Base-by-base conservation (phyloP, 2,329 filamentous ascomycete genomes). In the Cytospora chrysosperma region DNA sequence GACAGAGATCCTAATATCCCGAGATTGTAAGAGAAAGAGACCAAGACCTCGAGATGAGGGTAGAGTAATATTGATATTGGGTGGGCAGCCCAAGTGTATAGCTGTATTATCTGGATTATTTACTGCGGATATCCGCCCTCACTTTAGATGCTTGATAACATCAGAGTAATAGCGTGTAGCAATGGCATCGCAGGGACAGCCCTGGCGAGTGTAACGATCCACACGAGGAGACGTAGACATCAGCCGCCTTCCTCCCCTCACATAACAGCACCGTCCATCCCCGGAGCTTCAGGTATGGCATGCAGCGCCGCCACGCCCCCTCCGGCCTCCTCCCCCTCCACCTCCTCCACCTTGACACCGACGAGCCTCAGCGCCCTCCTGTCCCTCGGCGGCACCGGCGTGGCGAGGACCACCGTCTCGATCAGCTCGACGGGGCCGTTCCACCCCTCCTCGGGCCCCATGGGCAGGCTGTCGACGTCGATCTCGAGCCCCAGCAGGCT, bases 341-440 rank as follows among this genome's bases (percentile, higher is more conserved):
- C 68, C n/a, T 71, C 70, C 56, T 69, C 61, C 59, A 68, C 67
- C 24, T 67, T 64, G 1, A 68, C 65, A 52, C 68, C 67, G 26
- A 68, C 54, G 19, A 66, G 53, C 55, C 58, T 51, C 67, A 70
- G 21, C 32, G 57, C 61, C 54, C 58, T 55, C 62, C 67, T 68
- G 28, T 70, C 74, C 61, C 72, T 73, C 40, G 71, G 72, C 7
- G 79, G 80, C 75, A 97, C 86, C 50, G 90, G 86, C 63, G 84
- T 78, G 0, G 94, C 93, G 57, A 87, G 74, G 8, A 95, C 82
- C 1, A 97, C 85, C 4, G 93, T 98, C 79, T 97, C 93, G 1
- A 97, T 85, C 9, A 93, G 97, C 78, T 97, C 93, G 47, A 94
- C 85, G 0, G 92, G 91, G 0, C 81, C 84, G 0, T 88, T 89